Percentiles rank a stretch among this genome's conserved stretches.
These are phyloP conservation scores for Daldinia bambusicola DNA, from an alignment of 495 filamentous ascomycete species.

Conservation along the genomic window DNA sequence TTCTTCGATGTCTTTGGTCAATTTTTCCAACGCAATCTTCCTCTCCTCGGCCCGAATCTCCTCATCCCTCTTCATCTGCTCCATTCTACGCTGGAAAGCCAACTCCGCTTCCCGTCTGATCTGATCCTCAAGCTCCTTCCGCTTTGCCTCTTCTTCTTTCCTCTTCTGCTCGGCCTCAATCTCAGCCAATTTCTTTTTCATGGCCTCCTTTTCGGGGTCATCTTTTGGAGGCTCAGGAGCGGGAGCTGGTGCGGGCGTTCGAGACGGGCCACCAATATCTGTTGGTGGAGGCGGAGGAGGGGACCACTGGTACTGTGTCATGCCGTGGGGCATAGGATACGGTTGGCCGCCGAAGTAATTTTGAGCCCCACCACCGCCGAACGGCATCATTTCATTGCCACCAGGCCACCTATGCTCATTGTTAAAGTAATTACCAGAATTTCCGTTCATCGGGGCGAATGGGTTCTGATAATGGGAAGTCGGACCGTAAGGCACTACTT, in stretches of 20 bases:
- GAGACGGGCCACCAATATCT: conserved; percentile 50
- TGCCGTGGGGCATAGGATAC: conserved; percentile 49
- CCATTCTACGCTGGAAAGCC: conserved; percentile 51
- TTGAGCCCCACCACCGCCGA: conserved; percentile 45
- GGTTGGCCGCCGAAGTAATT: conserved; percentile 44
- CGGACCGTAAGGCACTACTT: conserved; percentile 58
- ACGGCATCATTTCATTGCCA: conserved; percentile 60
- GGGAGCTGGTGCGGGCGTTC: conserved; percentile 53
- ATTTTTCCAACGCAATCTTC: conserved; percentile 49
- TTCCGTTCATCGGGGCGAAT: conserved; percentile 52
- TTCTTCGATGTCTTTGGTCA: conserved; percentile 51
- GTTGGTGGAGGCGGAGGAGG: conserved; percentile 60
- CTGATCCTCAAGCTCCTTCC: conserved; percentile 57
- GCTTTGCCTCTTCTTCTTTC: conserved; percentile 53
- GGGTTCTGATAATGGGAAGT: conserved; percentile 51
- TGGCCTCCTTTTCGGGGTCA: conserved; percentile 58
- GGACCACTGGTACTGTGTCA: conserved; percentile 54
- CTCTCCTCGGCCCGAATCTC: conserved; percentile 47
- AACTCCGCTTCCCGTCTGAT: conserved; percentile 58
- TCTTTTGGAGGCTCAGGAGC: conserved; percentile 51
- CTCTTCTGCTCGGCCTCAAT: conserved; percentile 50
- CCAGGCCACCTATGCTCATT: conserved; percentile 45
- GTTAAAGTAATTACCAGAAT: conserved; percentile 51
- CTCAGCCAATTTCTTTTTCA: conserved; percentile 55
- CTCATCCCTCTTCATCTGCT: conserved; percentile 52